Base-by-base conservation (phyloP, 2,329 filamentous ascomycete species). In the Aureobasidium lini region DNA sequence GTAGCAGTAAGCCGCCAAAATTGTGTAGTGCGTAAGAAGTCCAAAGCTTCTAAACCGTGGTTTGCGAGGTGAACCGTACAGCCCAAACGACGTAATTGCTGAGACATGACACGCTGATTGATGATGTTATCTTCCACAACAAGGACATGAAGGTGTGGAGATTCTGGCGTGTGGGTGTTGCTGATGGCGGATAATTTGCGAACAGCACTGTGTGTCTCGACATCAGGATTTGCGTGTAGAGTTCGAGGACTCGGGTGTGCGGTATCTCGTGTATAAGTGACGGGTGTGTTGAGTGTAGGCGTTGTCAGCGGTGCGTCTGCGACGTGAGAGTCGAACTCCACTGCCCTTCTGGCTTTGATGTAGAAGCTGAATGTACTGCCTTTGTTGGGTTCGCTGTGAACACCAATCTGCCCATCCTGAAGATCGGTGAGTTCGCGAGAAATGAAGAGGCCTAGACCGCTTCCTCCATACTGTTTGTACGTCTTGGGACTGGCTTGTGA, bases 281-380 rank as follows among this genome's bases (percentile, higher is more conserved):
- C 47, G 3, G 47, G 39, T 3, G 47, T 52, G 15, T 52, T 49
- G 3, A 53, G 40, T n/a, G 57, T 50, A 2, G 57, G 47, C 2
- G 57, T 54, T 5, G 23, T 32, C 15, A 32, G 10, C 31, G 3
- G 31, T 7, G 32, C 48, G 11, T 54, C 42, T 16, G 4, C 11
- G 0, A 39, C 3, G 1, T n/a, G 13, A 6, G 37, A 16, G 6
- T 58, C 44, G 6, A 42, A n/a, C 6, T 63, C 60, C 1, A 43
- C 48, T 0, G 48, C 57, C 10, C 77, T 82, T 67, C 80, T 81
- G 57, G 80, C 79, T 66, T 83, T 82, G 68, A 87, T 77, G 66
- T 85, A 87, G 67, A 88, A 87, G 47, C 79, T 82, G 70, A 87
- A 87, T 2, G 80, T 85, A 67, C 82, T 85, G 43, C 84, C 84